A percentile compares a stretch with the other conserved stretches of the same genome.
Conservation (phyloP, 768 basidiomycete species). For the Amanita jacksonii region DNA sequence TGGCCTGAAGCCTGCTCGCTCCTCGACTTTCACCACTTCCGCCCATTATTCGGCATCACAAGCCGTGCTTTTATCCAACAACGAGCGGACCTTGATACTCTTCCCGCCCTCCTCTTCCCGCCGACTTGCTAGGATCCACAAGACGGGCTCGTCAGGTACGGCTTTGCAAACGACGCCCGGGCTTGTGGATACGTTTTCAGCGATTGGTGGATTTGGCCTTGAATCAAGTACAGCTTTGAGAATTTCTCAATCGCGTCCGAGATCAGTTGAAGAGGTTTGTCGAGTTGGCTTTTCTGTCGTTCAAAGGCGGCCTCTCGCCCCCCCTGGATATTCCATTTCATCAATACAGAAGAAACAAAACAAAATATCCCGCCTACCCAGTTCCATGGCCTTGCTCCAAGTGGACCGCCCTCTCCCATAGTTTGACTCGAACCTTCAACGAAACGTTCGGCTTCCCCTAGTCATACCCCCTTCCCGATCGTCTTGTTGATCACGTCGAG, state of each 20-base stretch:
- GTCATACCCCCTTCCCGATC: constrained; percentile 88
- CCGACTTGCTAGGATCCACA: constrained; percentile 86
- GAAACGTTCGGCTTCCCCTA: constrained; percentile 89
- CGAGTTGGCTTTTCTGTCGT: constrained; percentile 72
- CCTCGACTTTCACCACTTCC: constrained; percentile 86
- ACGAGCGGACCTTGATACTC: constrained; percentile 85
- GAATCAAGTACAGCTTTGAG: constrained; percentile 94
- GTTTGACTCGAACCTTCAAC: constrained; percentile 66
- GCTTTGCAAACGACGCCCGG: constrained; percentile 73
- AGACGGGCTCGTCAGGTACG: constrained; percentile 72
- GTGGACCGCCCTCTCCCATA: constrained; percentile 90
- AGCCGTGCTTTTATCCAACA: constrained; percentile 87
- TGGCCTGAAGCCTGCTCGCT: constrained; percentile 51
- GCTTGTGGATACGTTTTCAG: constrained; percentile 54
- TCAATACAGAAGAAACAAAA: constrained; percentile 1
- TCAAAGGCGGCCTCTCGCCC: constrained; percentile 88
- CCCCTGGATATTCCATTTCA: constrained; percentile 29
- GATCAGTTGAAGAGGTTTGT: constrained; percentile 67
- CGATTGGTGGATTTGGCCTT: constrained; percentile 81
- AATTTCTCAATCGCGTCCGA: constrained; percentile 71
- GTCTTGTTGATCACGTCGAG: constrained; percentile 77
- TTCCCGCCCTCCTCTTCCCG: constrained; percentile 87
- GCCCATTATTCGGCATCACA: constrained; percentile 84
- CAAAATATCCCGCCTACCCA: constrained; percentile 33
- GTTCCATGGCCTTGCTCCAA: constrained; percentile 89